Base-by-base conservation (phyloP, 345 rosid species). In the Aegle marmelos region DNA sequence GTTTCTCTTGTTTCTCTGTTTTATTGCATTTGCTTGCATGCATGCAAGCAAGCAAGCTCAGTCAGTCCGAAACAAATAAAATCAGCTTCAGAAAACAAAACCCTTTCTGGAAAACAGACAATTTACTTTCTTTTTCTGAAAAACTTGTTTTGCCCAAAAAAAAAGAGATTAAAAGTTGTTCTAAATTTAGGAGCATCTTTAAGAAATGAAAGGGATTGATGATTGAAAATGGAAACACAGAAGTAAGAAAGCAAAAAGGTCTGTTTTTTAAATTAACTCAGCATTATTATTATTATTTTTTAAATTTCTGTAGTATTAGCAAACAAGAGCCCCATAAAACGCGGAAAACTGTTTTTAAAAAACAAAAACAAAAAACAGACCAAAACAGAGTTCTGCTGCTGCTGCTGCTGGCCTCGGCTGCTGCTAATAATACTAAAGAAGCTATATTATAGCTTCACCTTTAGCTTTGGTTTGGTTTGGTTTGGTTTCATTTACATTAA, bases 401-500 rank as follows among this genome's bases (percentile, higher is more conserved):
- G 59, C 57, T 36, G 28, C 71, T 6, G 71, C 56, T 68, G 30
- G 65, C 65, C 14, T 16, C 4, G 6, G 25, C 41, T 67, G 7
- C 48, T 34, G 9, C n/a, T 78, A 48, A 19, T 24, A 25, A 41
- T 21, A 19, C 33, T 22, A 25, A 54, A 27, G 25, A 19, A 61
- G 57, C 57, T 60, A 37, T 16, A 25, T 24, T 14, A 45, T 13
- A 45, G 16, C 50, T 45, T 45, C 0, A 45, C 50, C 50, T 45
- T 45, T 45, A 37, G 9, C 34, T 39, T 73, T 30, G 60, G 33
- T 66, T 45, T 58, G 74, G 63, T 39, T 73, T 30, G 60, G 33
- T 66, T 45, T 58, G 74, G 63, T 72, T 64, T 78, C 25, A 24
- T 63, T 22, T 9, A 53, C 77, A 61, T 61, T 74, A 60, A 74